phyloP scores from a whole-genome alignment of 148 eudicot genomes.

The Silene latifolia region DNA sequence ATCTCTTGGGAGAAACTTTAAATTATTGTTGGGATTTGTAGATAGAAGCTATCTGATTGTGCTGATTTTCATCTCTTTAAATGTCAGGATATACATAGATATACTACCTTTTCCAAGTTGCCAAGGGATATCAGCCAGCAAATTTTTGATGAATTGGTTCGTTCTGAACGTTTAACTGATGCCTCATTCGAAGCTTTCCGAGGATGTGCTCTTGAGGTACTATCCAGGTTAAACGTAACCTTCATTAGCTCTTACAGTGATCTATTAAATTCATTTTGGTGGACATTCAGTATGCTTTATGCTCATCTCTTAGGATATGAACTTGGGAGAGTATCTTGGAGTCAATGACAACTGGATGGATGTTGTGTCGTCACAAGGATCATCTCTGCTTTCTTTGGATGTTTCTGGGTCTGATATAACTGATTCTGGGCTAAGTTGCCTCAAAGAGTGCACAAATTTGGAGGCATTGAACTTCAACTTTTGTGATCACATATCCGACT shows the following conservation, averaged over 20 bases:
- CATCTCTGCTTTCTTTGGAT: conserved; percentile 36
- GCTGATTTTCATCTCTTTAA: conserved; percentile 4
- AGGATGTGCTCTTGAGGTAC: conserved; percentile 34
- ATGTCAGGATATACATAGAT: conserved; percentile 30
- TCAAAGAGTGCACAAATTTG: conserved; percentile 28
- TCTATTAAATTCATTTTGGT: neutral
- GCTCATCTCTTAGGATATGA: conserved; percentile 25
- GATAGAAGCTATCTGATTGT: neutral
- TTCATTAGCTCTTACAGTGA: neutral
- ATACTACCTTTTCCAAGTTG: conserved; percentile 27
- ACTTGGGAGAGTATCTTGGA: conserved; percentile 32
- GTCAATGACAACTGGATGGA: conserved; percentile 32
- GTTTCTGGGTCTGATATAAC: conserved; percentile 33
- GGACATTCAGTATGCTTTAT: neutral
- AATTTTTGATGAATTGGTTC: conserved; percentile 32
- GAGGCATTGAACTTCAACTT: conserved; percentile 29
- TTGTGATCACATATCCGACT: conserved; percentile 27
- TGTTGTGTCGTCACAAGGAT: conserved; percentile 30
- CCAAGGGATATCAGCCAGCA: conserved; percentile 39
- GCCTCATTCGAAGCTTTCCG: conserved; percentile 31
- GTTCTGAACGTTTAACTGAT: conserved; percentile 24
- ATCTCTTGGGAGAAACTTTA: neutral
- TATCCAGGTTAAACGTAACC: neutral
- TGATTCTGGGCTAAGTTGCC: conserved; percentile 29
- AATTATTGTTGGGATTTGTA: neutral